phyloP scores from a whole-genome alignment of 129 eudicot genomes.

The Pittosporum tobira region DNA sequence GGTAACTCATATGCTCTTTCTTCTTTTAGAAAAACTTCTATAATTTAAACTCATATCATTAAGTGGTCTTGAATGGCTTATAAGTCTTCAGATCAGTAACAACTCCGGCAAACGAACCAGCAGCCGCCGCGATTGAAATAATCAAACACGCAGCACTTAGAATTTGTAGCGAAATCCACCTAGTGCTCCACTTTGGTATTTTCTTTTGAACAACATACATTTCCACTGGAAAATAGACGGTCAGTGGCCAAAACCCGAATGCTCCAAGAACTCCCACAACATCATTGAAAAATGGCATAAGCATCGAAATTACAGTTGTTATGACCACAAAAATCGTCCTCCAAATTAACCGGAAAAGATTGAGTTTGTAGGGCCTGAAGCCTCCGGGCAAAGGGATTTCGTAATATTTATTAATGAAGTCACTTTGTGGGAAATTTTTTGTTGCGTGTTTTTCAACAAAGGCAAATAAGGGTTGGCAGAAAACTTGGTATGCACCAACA shows the following conservation, averaged over 20 bases:
- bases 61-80: constrained; percentile 66
- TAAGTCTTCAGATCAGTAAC: constrained; percentile 65
- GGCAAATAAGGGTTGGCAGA: constrained; percentile 89
- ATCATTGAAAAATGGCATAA: constrained; percentile 88
- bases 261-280: constrained; percentile 94
- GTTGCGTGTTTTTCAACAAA: constrained; percentile 57
- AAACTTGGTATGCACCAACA: constrained; percentile 95
- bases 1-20: too few relatives aligned
- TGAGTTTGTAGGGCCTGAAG: constrained; percentile 49
- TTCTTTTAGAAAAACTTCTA: too few relatives aligned
- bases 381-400: constrained; percentile 64
- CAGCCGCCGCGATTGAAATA: constrained; percentile 72
- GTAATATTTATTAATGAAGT: constrained; percentile 44
- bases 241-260: constrained; percentile 91
- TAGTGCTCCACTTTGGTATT: constrained; percentile 83
- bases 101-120: constrained; percentile 85
- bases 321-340: constrained; percentile 60
- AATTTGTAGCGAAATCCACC: constrained; percentile 70
- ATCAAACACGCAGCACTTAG: constrained; percentile 64
- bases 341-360: constrained; percentile 74
- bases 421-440: constrained; percentile 49
- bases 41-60: too few relatives aligned
- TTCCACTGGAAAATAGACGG: constrained; percentile 88
- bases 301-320: constrained; percentile 76
- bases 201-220: constrained; percentile 85